A percentile compares a stretch with the other conserved stretches of the same genome.
Evolutionary conservation across 352 stramenopile species (phyloP).

Genomic region (Hyaloperonospora arabidopsidis): DNA sequence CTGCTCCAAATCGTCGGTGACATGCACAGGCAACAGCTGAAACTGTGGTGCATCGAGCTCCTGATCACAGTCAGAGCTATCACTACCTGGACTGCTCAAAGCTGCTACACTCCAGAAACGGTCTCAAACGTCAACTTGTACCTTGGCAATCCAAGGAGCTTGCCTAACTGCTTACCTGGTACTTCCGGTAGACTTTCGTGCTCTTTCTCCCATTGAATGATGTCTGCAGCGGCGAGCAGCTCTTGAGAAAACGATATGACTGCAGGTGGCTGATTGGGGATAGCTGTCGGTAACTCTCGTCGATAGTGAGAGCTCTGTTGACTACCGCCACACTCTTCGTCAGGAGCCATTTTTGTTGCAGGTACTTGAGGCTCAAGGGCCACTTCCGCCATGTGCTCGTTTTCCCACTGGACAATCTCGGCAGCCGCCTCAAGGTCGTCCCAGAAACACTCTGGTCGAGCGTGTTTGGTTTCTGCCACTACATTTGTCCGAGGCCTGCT

Average conservation of each 20-base stretch:
- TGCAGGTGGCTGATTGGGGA: constrained; percentile 1
- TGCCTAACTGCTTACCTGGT: constrained; percentile 4
- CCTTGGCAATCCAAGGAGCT: neutral
- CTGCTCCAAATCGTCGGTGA: constrained; percentile 8
- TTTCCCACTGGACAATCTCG: constrained; percentile 48
- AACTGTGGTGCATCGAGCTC: constrained; percentile 20
- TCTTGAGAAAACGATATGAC: constrained; percentile 29
- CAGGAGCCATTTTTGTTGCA: neutral
- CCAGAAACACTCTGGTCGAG: constrained; percentile 23
- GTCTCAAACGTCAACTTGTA: neutral
- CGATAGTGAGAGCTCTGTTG: constrained; percentile 1
- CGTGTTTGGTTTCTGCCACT: constrained; percentile 3
- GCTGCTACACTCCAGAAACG: neutral
- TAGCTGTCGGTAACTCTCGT: neutral
- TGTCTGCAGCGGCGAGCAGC: constrained; percentile 31
- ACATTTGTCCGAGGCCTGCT: constrained; percentile 3
- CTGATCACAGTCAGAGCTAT: constrained; percentile 5
- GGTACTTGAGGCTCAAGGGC: constrained; percentile 9
- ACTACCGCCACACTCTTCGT: neutral
- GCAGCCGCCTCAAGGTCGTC: constrained; percentile 43
- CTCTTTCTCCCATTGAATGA: constrained; percentile 40
- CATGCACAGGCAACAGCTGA: constrained; percentile 15
- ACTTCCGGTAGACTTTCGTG: constrained; percentile 17
- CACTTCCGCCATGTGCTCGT: constrained; percentile 32
- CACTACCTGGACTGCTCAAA: neutral